Base-by-base conservation (phyloP, 1,284 basidiomycete species). In the Veloboletus limbatus region DNA sequence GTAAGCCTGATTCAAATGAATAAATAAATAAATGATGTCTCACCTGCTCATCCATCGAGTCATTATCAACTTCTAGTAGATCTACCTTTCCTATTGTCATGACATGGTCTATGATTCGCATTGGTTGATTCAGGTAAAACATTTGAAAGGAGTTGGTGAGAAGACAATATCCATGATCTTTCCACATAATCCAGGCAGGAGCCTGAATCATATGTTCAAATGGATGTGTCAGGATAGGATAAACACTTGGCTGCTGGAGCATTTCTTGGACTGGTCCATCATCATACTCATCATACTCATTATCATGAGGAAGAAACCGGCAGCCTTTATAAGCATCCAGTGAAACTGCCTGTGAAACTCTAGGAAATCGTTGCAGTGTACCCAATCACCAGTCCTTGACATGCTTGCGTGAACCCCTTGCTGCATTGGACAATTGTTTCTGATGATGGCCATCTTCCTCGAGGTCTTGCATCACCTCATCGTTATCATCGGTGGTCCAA, bases 131-230 rank as follows among this genome's bases (percentile, higher is more conserved):
- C 1, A 58, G 32, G 28, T 58, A 56, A 1, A 58, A 57, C 43
- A 53, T 59, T 14, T 59, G 52, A 16, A 48, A 53, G 2, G 40
- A 45, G 2, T 40, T 6, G 0, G 22, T 25, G 0, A 55, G 36
- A 3, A 57, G 3, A 1, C 16, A 6, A 32, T 58, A 59, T 0
- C 57, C 57, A 50, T 57, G 43, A 6, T 57, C 55, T 4, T 8
- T 0, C 38, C 41, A 59, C 43, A 58, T 48, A 0, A 16, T 26
- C 45, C 54, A 58, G 13, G 48, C 4, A n/a, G 55, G 9, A 0
- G 20, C 18, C 6, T 45, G 31, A 0, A 8, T 11, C 35, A 52
- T 54, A 0, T 38, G 13, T 6, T 45, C 3, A 7, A 30, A 44
- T 3, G 41, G 33, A 13, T 17, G 7, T 0, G 34, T 42, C 0